Evolutionary conservation across 2,329 filamentous ascomycete genomes (phyloP).

Genomic region (Alternaria brassicicola): DNA sequence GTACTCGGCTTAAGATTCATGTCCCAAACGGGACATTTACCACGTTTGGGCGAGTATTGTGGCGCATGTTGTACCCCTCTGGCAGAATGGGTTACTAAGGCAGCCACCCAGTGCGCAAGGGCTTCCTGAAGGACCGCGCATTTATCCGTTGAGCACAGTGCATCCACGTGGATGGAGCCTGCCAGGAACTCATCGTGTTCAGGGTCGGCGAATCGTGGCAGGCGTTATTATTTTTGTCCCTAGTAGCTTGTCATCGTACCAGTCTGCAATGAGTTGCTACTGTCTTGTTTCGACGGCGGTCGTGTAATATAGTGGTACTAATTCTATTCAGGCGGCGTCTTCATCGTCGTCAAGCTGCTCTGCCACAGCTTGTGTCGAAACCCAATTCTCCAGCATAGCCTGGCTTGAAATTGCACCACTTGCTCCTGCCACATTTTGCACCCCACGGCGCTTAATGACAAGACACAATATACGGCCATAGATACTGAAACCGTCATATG

Average conservation of each 20-base stretch:
- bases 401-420: conserved; percentile 39
- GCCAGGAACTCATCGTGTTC: conserved; percentile 11
- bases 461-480: conserved; percentile 92
- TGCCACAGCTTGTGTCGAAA: conserved; percentile 50
- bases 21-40: background rate
- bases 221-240: conserved; percentile 23
- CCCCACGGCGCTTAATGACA: conserved; percentile 75
- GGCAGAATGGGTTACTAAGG: conserved; percentile 15
- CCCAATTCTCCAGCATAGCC: conserved; percentile 52
- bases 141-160: conserved; percentile 27
- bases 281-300: conserved; percentile 11
- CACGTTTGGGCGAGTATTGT: conserved; percentile 5
- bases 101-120: conserved; percentile 20
- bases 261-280: conserved; percentile 11
- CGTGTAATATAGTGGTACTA: background rate
- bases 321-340: conserved; percentile 36
- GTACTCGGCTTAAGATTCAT: background rate
- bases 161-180: conserved; percentile 34
- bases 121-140: conserved; percentile 17
- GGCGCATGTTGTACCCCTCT: conserved; percentile 5
- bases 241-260: conserved; percentile 23
- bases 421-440: conserved; percentile 24
- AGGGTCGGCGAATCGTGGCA: conserved; percentile 4
- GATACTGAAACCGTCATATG: conserved; percentile 94
- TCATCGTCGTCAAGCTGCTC: conserved; percentile 45